A percentile compares a stretch with the other conserved stretches of the same genome.
Conservation (phyloP, 148 eudicot species). For the Vaccinium myrtillus region DNA sequence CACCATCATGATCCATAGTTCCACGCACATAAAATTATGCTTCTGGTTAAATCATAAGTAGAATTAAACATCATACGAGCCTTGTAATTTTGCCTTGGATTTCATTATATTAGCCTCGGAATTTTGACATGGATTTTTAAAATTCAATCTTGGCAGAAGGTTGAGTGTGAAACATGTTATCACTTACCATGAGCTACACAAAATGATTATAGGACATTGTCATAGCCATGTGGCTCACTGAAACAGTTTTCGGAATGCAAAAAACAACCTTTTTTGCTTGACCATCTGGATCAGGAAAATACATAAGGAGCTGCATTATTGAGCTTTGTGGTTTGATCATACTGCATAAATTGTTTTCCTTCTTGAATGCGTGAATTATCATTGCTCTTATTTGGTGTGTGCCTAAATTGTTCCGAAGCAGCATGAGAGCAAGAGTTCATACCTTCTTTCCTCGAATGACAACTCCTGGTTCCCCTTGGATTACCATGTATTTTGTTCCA, state of each 20-base stretch:
- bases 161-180: not conserved
- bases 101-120: not conserved
- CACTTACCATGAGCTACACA: not conserved
- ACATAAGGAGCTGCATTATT: not conserved
- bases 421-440: not conserved
- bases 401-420: not conserved
- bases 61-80: not conserved
- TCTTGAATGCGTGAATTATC: not conserved
- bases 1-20: not conserved
- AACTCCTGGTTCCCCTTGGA: conserved; percentile 71
- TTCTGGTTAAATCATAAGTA: not conserved
- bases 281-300: not conserved
- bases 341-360: not conserved
- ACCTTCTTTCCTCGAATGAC: conserved; percentile 88
- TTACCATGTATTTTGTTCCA: conserved; percentile 72
- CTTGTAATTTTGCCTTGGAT: not conserved
- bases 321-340: not conserved
- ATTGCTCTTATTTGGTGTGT: not conserved
- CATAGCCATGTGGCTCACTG: not conserved
- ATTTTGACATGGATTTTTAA: not conserved
- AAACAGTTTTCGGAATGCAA: not conserved
- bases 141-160: not conserved
- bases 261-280: conserved; percentile 5
- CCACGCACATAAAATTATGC: not conserved
- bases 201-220: not conserved